These are phyloP conservation scores for Penicillium decumbens DNA, from an alignment of 2,329 filamentous ascomycete genomes.

Conservation along the genomic window DNA sequence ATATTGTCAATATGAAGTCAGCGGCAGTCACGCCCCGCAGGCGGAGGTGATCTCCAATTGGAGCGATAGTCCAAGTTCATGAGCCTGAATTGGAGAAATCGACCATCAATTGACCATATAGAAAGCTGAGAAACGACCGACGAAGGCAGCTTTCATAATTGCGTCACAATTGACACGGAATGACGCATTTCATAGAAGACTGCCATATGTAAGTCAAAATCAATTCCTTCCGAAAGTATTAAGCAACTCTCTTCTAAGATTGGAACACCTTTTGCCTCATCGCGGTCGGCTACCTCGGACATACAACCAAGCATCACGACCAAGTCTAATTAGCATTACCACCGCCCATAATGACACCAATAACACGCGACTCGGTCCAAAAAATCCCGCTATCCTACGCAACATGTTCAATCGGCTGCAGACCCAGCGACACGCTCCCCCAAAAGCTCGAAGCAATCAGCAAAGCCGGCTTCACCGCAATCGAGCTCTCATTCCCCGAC, in stretches of 20 bases:
- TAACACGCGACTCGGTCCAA: constrained; percentile 15
- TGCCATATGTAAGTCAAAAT: neutral
- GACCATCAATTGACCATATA: neutral
- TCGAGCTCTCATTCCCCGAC: constrained; percentile 72
- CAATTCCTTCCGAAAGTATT: neutral
- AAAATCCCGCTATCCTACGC: constrained; percentile 40
- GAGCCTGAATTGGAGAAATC: neutral
- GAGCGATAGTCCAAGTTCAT: neutral
- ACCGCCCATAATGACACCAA: constrained; percentile 7
- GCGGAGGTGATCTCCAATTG: neutral
- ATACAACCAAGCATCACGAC: neutral
- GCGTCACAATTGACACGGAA: constrained; percentile 17
- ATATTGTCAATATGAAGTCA: constrained; percentile 16
- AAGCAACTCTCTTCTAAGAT: too few species aligned
- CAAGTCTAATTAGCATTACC: neutral
- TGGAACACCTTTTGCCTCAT: too few species aligned
- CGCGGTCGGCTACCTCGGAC: too few species aligned
- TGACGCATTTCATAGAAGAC: neutral
- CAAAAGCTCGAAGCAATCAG: constrained; percentile 40
- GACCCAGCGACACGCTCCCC: constrained; percentile 33
- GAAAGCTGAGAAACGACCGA: constrained; percentile 10
- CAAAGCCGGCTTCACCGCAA: constrained; percentile 51
- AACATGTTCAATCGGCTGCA: constrained; percentile 41
- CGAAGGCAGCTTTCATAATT: constrained; percentile 8
- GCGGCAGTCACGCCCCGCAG: neutral